These are phyloP conservation scores for Phanerochaete sordida DNA, from an alignment of 768 basidiomycete species.

Conservation along the genomic window DNA sequence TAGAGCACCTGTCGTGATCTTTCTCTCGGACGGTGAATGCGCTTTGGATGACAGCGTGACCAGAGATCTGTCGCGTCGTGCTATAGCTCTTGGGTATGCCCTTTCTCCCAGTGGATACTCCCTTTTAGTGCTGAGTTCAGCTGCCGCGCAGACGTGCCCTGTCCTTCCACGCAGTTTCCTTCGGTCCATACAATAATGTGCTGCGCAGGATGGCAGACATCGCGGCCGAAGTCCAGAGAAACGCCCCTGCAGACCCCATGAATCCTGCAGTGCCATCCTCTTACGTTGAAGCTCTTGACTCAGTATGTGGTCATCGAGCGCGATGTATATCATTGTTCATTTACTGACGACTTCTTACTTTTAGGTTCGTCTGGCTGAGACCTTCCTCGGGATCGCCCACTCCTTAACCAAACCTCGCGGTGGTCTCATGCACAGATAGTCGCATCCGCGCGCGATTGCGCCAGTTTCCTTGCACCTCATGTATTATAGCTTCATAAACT, in stretches of 20 bases:
- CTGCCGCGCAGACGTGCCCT: constrained; percentile 40
- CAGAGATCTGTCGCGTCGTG: constrained; percentile 38
- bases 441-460: too few relatives aligned
- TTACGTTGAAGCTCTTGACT: constrained; percentile 47
- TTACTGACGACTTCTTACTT: neutral
- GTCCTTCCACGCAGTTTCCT: constrained; percentile 58
- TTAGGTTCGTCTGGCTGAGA: constrained; percentile 52
- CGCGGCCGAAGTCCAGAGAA: constrained; percentile 44
- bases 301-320: constrained; percentile 28
- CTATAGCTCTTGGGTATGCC: constrained; percentile 42
- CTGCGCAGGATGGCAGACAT: constrained; percentile 52
- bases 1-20: constrained; percentile 50
- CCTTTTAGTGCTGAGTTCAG: neutral
- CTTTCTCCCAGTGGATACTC: neutral
- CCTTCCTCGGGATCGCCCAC: constrained; percentile 56
- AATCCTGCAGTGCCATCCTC: constrained; percentile 40
- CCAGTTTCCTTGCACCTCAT: too few relatives aligned
- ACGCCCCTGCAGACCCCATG: constrained; percentile 37
- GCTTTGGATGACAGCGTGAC: constrained; percentile 33
- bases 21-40: constrained; percentile 56
- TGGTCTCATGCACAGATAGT: constrained; percentile 36
- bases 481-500: too few relatives aligned
- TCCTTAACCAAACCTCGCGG: constrained; percentile 56
- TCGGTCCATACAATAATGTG: constrained; percentile 34
- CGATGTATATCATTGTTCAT: neutral